phyloP scores from a whole-genome alignment of 1,284 basidiomycete species.

The Austroboletus niveus region DNA sequence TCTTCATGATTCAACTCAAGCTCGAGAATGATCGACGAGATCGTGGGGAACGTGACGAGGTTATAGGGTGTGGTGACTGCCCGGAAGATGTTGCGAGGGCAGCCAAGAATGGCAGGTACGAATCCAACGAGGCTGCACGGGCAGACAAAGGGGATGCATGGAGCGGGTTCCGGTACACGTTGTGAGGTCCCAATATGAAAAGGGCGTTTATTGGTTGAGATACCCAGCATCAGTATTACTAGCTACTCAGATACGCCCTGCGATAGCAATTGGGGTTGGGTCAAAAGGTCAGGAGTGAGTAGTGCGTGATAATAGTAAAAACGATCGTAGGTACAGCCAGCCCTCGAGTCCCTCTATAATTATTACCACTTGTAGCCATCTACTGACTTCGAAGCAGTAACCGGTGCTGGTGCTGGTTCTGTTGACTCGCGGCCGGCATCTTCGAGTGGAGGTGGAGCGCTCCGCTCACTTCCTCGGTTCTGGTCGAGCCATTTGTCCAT shows the following conservation, averaged over 20 bases:
- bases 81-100: conserved; percentile 11
- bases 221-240: no score
- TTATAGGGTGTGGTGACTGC: conserved; percentile 33
- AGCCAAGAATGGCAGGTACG: conserved; percentile 38
- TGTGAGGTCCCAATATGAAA: conserved; percentile 9
- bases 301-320: no score
- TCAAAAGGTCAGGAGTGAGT: neutral
- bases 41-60: conserved; percentile 48
- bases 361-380: conserved; percentile 24
- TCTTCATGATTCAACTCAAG: conserved; percentile 38
- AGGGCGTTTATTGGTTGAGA: no score
- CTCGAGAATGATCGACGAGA: conserved; percentile 45
- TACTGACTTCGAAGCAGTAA: conserved; percentile 45
- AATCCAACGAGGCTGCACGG: conserved; percentile 38
- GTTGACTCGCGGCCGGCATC: conserved; percentile 42
- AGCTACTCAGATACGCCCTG: no score
- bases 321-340: neutral
- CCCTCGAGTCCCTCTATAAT: neutral
- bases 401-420: conserved; percentile 47
- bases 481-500: conserved; percentile 94
- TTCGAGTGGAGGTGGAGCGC: conserved; percentile 58
- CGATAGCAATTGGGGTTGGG: no score
- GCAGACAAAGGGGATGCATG: conserved; percentile 45
- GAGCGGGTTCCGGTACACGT: conserved; percentile 47
- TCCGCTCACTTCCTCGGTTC: conserved; percentile 53